Evolutionary conservation across 2,329 filamentous ascomycete species (phyloP).

Genomic region (Fusarium pseudograminearum): DNA sequence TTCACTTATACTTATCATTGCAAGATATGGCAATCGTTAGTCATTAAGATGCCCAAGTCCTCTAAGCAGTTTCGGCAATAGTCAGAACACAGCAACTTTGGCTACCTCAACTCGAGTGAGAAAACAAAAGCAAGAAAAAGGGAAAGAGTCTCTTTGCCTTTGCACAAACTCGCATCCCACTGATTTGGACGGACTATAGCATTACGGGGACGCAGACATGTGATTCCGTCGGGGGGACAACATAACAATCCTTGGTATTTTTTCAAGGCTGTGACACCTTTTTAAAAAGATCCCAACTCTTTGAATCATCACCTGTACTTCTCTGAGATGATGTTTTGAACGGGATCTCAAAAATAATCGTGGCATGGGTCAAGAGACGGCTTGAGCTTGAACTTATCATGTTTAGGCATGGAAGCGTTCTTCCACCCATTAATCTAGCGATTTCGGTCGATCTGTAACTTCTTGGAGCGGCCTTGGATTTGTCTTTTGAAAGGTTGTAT

Average conservation of each 20-base stretch:
- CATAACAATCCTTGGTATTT: background rate
- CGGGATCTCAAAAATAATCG: background rate
- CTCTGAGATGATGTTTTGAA: background rate
- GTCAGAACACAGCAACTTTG: too few relatives aligned
- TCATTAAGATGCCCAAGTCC: background rate
- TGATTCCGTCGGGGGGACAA: slow-evolving; percentile 9
- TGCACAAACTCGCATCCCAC: slow-evolving; percentile 7
- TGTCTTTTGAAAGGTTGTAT: too few relatives aligned
- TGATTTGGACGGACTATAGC: slow-evolving; percentile 18
- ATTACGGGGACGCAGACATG: slow-evolving; percentile 8
- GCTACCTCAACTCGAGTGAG: background rate
- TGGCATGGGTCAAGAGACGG: background rate
- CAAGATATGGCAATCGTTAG: background rate
- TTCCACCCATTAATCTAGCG: background rate
- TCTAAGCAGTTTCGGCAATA: background rate
- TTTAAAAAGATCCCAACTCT: background rate
- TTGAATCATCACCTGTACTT: background rate
- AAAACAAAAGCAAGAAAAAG: background rate
- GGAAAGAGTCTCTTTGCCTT: background rate
- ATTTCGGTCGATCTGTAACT: too few relatives aligned
- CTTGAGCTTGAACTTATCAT: background rate
- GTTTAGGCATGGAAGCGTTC: background rate
- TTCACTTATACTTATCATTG: background rate
- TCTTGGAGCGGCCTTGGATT: fast-evolving
- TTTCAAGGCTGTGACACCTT: background rate